These are phyloP conservation scores for Mallotus nudiflorus DNA, from an alignment of 345 rosid genomes.

Conservation along the genomic window DNA sequence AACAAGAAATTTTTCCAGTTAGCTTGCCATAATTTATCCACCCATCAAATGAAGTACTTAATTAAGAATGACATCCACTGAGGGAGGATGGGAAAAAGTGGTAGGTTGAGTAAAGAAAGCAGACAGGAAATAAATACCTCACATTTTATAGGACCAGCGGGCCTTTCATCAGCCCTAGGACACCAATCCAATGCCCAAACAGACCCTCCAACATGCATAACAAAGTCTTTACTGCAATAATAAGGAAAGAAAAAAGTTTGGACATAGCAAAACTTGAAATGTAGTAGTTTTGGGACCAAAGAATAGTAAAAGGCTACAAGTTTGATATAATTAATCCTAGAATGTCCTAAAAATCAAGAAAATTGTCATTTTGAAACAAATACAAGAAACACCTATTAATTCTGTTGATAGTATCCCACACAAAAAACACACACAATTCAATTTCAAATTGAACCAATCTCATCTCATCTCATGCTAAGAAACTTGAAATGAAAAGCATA, in stretches of 20 bases:
- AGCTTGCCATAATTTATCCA: neutral
- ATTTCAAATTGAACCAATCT: too few species aligned
- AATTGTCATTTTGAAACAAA: neutral
- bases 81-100: neutral
- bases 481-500: neutral
- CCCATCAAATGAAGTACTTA: neutral
- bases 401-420: neutral
- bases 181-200: slow-evolving; percentile 98
- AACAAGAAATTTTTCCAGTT: neutral
- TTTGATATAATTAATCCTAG: neutral
- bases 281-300: neutral
- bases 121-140: slow-evolving; percentile 50
- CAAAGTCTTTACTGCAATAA: slow-evolving; percentile 75
- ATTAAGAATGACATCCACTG: neutral
- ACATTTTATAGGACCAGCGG: slow-evolving; percentile 47
- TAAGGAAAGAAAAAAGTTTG: slow-evolving; percentile 10
- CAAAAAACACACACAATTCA: too few species aligned
- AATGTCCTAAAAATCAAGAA: neutral
- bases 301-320: neutral
- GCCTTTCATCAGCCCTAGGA: slow-evolving; percentile 55
- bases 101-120: neutral
- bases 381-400: neutral
- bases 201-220: slow-evolving; percentile 82
- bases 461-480: too few species aligned
- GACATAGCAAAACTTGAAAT: slow-evolving; percentile 1